Percentiles rank a stretch among this genome's conserved stretches.
Evolutionary conservation across 2,329 filamentous ascomycete species (phyloP).

Genomic region (Penicillium occitanis): DNA sequence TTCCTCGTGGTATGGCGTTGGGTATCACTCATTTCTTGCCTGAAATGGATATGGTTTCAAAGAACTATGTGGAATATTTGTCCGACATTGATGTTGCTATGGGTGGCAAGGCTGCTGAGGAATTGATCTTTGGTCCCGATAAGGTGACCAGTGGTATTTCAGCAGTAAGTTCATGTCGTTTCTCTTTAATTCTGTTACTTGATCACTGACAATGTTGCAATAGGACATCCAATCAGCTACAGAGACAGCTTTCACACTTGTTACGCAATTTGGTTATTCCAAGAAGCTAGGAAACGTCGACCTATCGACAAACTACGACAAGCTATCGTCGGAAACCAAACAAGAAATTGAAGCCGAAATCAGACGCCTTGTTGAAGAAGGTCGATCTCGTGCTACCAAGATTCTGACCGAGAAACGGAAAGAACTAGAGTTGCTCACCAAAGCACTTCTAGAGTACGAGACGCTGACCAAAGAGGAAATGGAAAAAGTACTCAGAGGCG

Average conservation of each 20-base stretch:
- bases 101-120: slow-evolving; percentile 84
- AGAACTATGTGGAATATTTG: slow-evolving; percentile 79
- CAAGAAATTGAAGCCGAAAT: slow-evolving; percentile 86
- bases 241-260: slow-evolving; percentile 78
- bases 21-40: slow-evolving; percentile 87
- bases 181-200: not conserved
- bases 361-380: slow-evolving; percentile 77
- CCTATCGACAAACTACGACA: slow-evolving; percentile 74
- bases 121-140: slow-evolving; percentile 87
- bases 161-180: slow-evolving; percentile 55
- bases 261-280: slow-evolving; percentile 88
- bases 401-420: slow-evolving; percentile 73
- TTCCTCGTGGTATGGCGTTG: slow-evolving; percentile 81
- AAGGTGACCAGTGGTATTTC: slow-evolving; percentile 88
- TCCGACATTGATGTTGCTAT: slow-evolving; percentile 76
- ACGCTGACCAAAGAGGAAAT: slow-evolving; percentile 87
- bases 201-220: not conserved
- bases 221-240: slow-evolving; percentile 85
- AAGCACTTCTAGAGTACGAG: slow-evolving; percentile 91
- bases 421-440: slow-evolving; percentile 83
- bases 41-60: slow-evolving; percentile 88
- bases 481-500: slow-evolving; percentile 81
- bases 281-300: slow-evolving; percentile 85
- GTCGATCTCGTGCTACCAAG: slow-evolving; percentile 68
- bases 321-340: slow-evolving; percentile 82